Evolutionary conservation across 768 basidiomycete genomes (phyloP).

Genomic region (Trametopsis cervina): DNA sequence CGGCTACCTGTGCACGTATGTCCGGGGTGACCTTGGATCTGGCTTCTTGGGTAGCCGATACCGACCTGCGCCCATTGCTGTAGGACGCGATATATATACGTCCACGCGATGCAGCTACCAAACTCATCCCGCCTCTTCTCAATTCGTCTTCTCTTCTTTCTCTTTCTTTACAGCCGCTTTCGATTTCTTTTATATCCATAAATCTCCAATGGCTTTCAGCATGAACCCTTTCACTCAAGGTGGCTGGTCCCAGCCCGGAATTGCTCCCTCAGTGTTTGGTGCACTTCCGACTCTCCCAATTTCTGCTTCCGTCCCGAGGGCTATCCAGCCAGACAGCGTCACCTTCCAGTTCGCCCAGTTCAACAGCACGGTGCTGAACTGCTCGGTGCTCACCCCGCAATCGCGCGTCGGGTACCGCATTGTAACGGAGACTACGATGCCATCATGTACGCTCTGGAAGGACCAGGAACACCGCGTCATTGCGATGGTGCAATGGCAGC

Average conservation of each 20-base stretch:
- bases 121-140: too few species aligned
- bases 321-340: conserved; percentile 26
- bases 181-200: background rate
- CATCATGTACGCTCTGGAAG: conserved; percentile 49
- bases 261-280: conserved; percentile 50
- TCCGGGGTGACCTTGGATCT: too few species aligned
- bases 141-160: background rate
- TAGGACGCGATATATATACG: too few species aligned
- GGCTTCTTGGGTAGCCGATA: too few species aligned
- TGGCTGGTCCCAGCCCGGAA: conserved; percentile 17
- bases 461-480: conserved; percentile 38
- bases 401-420: conserved; percentile 42
- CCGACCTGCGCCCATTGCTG: too few species aligned
- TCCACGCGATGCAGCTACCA: too few species aligned
- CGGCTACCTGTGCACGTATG: too few species aligned
- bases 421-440: conserved; percentile 41
- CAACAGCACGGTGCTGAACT: conserved; percentile 48
- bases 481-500: conserved; percentile 52
- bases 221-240: conserved; percentile 25
- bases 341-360: conserved; percentile 45
- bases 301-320: conserved; percentile 18
- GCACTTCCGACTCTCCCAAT: conserved; percentile 46
- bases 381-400: conserved; percentile 43
- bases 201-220: conserved; percentile 10
- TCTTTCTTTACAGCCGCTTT: background rate